Evolutionary conservation across 2,329 filamentous ascomycete species (phyloP).

Genomic region (Dactylellina parvicollis): DNA sequence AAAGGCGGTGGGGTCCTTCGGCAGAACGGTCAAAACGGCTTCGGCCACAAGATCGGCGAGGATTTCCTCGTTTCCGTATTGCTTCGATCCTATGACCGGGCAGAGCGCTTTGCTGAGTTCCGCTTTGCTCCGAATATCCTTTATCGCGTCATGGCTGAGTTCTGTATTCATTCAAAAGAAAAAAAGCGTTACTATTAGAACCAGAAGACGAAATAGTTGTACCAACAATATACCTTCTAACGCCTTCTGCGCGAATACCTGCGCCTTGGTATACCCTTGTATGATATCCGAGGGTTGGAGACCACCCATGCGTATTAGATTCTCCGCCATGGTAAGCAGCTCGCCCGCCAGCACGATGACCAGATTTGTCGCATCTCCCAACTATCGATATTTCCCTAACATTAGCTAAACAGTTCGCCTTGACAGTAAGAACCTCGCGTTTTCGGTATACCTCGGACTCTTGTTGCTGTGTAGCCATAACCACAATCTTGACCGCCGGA

Average conservation of each 20-base stretch:
- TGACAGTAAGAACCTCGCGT: conserved; percentile 2
- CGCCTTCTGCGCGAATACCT: conserved; percentile 83
- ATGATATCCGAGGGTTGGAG: conserved; percentile 98
- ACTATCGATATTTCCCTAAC: conserved; percentile 62
- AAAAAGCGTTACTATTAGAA: neutral
- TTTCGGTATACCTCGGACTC: conserved; percentile 73
- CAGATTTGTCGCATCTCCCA: conserved; percentile 97
- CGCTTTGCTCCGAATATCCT: conserved; percentile 79
- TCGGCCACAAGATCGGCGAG: conserved; percentile 88
- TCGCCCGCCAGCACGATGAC: conserved; percentile 96
- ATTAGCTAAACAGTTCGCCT: neutral
- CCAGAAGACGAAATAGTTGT: neutral
- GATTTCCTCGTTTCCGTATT: conserved; percentile 90
- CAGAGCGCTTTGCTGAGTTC: conserved; percentile 95
- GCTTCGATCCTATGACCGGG: conserved; percentile 96
- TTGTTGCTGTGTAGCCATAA: conserved; percentile 99
- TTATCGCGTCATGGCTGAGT: conserved; percentile 88
- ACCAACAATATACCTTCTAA: conserved; percentile 73
- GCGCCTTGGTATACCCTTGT: conserved; percentile 92
- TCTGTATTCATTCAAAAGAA: conserved; percentile 64
- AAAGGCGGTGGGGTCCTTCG: conserved; percentile 95
- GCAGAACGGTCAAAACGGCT: conserved; percentile 83
- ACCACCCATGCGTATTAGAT: conserved; percentile 87
- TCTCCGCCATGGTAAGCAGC: conserved; percentile 95
- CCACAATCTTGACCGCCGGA: conserved; percentile 93